Conservation (phyloP, 495 filamentous ascomycete genomes). For the Platismatia glauca region DNA sequence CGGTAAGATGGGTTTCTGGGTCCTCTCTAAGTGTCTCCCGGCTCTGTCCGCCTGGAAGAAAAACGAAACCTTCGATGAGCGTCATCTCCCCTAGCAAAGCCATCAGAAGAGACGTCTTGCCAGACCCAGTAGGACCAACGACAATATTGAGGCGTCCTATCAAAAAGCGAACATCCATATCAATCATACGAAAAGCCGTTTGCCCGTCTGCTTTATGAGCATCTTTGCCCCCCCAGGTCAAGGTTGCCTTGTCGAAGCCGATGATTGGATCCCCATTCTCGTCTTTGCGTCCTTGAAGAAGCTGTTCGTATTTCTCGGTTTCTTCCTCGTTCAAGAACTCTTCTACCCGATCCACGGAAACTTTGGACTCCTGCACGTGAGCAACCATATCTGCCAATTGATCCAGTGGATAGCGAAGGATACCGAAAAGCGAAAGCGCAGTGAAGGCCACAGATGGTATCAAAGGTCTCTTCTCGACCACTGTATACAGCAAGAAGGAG, state of each 20-base stretch:
- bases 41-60: constrained; percentile 71
- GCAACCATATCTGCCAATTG: constrained; percentile 98
- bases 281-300: constrained; percentile 53
- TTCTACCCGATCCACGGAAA: constrained; percentile 93
- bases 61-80: constrained; percentile 66
- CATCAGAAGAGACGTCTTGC: constrained; percentile 94
- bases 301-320: constrained; percentile 90
- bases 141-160: constrained; percentile 81
- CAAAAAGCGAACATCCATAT: constrained; percentile 68
- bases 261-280: constrained; percentile 55
- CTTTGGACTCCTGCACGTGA: constrained; percentile 94
- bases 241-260: constrained; percentile 73
- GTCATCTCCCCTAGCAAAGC: constrained; percentile 97
- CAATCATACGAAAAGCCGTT: constrained; percentile 71
- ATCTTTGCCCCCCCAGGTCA: constrained; percentile 78
- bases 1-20: constrained; percentile 75
- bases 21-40: constrained; percentile 75
- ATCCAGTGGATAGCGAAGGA: constrained; percentile 91
- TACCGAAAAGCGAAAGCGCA: constrained; percentile 86
- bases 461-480: constrained; percentile 80
- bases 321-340: constrained; percentile 92
- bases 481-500: constrained; percentile 87
- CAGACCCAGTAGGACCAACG: constrained; percentile 84
- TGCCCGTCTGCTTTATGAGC: constrained; percentile 48
- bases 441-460: constrained; percentile 95